Evolutionary conservation across 495 filamentous ascomycete genomes (phyloP).

Genomic region (Aspergillus haitiensis): DNA sequence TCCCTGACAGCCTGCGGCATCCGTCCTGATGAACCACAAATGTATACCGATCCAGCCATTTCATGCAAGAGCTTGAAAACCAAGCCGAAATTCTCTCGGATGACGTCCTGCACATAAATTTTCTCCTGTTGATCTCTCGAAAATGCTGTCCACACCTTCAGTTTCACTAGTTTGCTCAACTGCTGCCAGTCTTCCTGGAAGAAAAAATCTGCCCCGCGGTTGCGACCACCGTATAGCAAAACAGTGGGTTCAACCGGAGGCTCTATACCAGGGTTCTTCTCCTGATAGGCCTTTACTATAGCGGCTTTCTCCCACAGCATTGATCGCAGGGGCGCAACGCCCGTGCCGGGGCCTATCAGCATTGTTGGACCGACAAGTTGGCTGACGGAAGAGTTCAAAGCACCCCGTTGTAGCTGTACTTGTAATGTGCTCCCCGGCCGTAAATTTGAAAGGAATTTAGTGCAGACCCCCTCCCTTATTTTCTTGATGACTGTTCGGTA

Average conservation of each 20-base stretch:
- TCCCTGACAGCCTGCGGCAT: conserved; percentile 91
- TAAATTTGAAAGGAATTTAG: conserved; percentile 74
- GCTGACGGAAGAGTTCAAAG: conserved; percentile 50
- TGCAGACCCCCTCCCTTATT: conserved; percentile 84
- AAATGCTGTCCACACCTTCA: conserved; percentile 74
- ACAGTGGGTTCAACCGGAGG: conserved; percentile 37
- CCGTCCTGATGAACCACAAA: conserved; percentile 80
- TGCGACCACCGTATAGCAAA: conserved; percentile 82
- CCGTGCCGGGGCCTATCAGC: conserved; percentile 86
- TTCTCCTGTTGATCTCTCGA: conserved; percentile 76
- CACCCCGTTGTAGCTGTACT: conserved; percentile 59
- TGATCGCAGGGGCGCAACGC: conserved; percentile 82
- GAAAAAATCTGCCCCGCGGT: conserved; percentile 70
- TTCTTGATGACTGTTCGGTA: conserved; percentile 87
- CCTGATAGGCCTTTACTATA: conserved; percentile 40
- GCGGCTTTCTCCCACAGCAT: conserved; percentile 68
- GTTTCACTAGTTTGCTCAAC: conserved; percentile 32
- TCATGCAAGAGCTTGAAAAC: conserved; percentile 61
- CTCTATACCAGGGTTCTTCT: conserved; percentile 33
- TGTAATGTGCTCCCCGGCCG: conserved; percentile 54
- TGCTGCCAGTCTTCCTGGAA: conserved; percentile 73
- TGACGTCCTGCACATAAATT: conserved; percentile 84
- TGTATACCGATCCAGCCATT: conserved; percentile 58
- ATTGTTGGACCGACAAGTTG: conserved; percentile 61
- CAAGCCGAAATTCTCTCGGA: conserved; percentile 58